These are phyloP conservation scores for Thelonectria olida DNA, from an alignment of 2,329 filamentous ascomycete genomes.

Conservation along the genomic window DNA sequence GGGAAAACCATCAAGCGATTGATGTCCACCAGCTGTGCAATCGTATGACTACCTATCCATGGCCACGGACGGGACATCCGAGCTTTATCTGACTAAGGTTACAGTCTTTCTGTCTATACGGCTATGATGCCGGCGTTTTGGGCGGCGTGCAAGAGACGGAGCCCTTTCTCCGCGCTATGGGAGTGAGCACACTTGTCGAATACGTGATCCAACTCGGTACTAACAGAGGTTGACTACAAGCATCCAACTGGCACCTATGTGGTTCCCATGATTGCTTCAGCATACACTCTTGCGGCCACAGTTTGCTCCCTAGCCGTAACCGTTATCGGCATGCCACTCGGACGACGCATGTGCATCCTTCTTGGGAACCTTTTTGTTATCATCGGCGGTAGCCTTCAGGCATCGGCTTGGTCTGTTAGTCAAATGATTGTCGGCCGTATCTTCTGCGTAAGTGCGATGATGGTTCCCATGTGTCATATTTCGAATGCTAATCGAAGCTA, in stretches of 20 bases:
- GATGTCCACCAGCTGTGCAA: constrained; percentile 1
- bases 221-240: not conserved
- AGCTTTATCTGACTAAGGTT: not conserved
- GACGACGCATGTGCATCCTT: constrained; percentile 18
- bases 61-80: no score
- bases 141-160: constrained; percentile 19
- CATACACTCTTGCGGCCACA: constrained; percentile 21
- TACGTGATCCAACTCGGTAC: no score
- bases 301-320: constrained; percentile 21
- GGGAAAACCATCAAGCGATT: not conserved
- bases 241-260: constrained; percentile 22
- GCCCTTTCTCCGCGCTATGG: constrained; percentile 18
- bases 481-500: not conserved
- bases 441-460: constrained; percentile 11
- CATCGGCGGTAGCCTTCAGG: constrained; percentile 20
- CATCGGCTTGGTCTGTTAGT: constrained; percentile 20
- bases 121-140: constrained; percentile 21
- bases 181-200: not conserved
- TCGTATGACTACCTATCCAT: not conserved
- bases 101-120: constrained; percentile 22
- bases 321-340: constrained; percentile 22
- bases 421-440: constrained; percentile 24
- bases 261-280: constrained; percentile 23
- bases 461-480: no score
- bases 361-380: constrained; percentile 17